Evolutionary conservation across 208 protist genomes (phyloP).

Genomic region (Leishmania martiniquensis): DNA sequence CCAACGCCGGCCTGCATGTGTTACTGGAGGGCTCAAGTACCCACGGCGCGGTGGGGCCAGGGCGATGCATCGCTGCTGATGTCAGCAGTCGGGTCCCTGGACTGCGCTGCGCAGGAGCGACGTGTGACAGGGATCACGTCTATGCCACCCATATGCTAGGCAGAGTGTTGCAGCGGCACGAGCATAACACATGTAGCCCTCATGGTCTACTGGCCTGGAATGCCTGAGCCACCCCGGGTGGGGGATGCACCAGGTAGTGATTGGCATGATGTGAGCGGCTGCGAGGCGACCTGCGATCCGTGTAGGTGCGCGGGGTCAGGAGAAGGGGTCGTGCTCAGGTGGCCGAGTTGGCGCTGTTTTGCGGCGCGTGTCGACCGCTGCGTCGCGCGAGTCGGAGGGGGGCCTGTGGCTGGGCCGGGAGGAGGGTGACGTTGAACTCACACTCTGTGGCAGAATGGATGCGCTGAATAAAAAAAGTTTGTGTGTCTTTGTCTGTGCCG

Average conservation of each 20-base stretch:
- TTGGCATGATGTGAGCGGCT: background rate
- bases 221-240: background rate
- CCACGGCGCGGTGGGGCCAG: background rate
- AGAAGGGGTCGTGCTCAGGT: background rate
- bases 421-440: background rate
- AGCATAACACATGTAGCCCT: background rate
- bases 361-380: background rate
- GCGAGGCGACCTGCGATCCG: background rate
- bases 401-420: background rate
- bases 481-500: slow-evolving; percentile 18
- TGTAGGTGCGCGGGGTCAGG: background rate
- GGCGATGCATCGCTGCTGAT: background rate
- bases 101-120: background rate
- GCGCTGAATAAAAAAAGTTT: background rate
- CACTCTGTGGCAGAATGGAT: background rate
- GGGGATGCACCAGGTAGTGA: background rate
- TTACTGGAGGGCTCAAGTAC: background rate
- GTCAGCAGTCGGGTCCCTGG: background rate
- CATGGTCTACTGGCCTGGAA: background rate
- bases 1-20: background rate
- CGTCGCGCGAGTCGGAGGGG: background rate
- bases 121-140: background rate
- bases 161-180: background rate
- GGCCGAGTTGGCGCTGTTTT: background rate
- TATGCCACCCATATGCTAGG: background rate